Evolutionary conservation across 208 protist species (phyloP).

Genomic region (Acanthamoeba quina): DNA sequence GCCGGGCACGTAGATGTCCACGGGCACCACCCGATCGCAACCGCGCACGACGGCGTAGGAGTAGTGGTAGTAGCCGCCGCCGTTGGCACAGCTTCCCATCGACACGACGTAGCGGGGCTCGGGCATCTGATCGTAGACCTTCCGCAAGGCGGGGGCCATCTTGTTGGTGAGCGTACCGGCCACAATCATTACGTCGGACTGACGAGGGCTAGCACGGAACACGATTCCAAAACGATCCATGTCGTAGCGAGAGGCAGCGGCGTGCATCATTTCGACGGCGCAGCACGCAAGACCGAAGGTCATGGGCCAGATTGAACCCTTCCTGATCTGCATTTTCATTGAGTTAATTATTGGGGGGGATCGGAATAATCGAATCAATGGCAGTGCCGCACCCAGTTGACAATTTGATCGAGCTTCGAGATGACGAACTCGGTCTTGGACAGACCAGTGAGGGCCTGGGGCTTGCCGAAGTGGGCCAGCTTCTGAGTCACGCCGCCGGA

Average conservation of each 20-base stretch:
- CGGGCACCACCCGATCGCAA: constrained; percentile 97
- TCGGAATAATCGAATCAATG: not conserved
- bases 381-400: constrained; percentile 88
- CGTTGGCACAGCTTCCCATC: constrained; percentile 98
- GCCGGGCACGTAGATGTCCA: constrained; percentile 99
- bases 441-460: constrained; percentile 36
- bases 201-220: constrained; percentile 92
- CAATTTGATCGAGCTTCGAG: constrained; percentile 86
- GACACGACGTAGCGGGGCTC: constrained; percentile 91
- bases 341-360: not conserved
- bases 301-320: constrained; percentile 97
- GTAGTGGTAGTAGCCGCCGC: constrained; percentile 99
- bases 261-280: constrained; percentile 94
- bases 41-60: constrained; percentile 97
- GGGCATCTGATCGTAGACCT: constrained; percentile 98
- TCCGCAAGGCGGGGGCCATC: constrained; percentile 98
- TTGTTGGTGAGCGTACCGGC: constrained; percentile 99
- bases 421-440: constrained; percentile 85
- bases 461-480: constrained; percentile 31
- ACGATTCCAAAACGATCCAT: constrained; percentile 98
- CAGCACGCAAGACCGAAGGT: constrained; percentile 98
- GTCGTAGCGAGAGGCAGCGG: constrained; percentile 97
- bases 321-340: constrained; percentile 12
- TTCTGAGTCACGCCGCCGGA: not conserved
- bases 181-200: constrained; percentile 99